These are phyloP conservation scores for Hymenotorrendiella dingleyae DNA, from an alignment of 2,329 filamentous ascomycete species.

Conservation along the genomic window DNA sequence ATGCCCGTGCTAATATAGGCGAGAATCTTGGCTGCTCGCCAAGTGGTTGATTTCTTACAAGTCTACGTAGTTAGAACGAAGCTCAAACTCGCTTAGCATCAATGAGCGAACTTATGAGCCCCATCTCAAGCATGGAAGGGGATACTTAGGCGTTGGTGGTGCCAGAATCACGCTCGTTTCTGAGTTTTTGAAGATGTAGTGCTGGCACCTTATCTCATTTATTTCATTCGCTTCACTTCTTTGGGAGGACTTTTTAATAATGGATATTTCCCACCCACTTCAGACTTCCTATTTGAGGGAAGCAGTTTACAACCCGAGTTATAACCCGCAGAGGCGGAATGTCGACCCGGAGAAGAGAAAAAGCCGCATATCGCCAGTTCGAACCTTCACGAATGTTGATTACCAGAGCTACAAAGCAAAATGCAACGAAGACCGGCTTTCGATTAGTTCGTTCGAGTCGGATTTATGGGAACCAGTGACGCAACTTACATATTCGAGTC, in stretches of 20 bases:
- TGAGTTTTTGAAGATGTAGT: not conserved
- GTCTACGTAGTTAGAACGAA: too few relatives aligned
- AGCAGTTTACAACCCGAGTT: not conserved
- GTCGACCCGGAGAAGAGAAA: not conserved
- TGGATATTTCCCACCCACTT: not conserved
- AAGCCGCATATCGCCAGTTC: not conserved
- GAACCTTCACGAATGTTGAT: not conserved
- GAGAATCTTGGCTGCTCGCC: too few relatives aligned
- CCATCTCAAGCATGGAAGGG: too few relatives aligned
- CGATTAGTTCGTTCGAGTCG: not conserved
- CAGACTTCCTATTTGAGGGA: not conserved
- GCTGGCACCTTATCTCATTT: not conserved
- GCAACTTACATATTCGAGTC: conserved; percentile 1
- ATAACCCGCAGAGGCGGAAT: not conserved
- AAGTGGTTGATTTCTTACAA: too few relatives aligned
- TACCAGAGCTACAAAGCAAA: not conserved
- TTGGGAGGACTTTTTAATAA: not conserved
- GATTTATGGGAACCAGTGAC: not conserved
- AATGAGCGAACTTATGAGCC: too few relatives aligned
- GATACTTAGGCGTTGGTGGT: too few relatives aligned
- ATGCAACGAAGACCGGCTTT: conserved; percentile 2
- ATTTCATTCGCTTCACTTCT: not conserved
- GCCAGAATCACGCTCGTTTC: too few relatives aligned
- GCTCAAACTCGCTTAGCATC: too few relatives aligned
- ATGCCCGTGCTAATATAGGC: too few relatives aligned